Evolutionary conservation across 2,329 filamentous ascomycete genomes (phyloP).

Genomic region (Aspergillus versicolor): DNA sequence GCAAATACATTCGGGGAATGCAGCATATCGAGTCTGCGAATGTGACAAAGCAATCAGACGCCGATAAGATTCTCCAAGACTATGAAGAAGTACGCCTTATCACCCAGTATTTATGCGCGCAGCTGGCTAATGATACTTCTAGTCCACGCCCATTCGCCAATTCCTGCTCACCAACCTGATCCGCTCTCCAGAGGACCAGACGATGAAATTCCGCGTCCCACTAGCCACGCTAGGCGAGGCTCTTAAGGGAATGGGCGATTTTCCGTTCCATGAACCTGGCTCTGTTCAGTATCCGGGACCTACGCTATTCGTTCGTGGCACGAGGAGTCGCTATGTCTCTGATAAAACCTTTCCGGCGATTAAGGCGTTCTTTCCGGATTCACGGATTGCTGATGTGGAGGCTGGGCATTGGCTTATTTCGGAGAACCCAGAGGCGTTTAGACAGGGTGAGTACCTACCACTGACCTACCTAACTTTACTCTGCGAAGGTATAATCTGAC

Average conservation of each 20-base stretch:
- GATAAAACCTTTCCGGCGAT: constrained; percentile 41
- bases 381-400: constrained; percentile 41
- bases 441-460: constrained; percentile 30
- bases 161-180: constrained; percentile 87
- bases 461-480: not conserved
- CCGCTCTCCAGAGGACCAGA: constrained; percentile 51
- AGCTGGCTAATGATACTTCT: not conserved
- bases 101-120: not conserved
- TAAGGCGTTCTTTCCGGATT: constrained; percentile 43
- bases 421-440: constrained; percentile 45
- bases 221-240: constrained; percentile 66
- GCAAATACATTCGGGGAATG: constrained; percentile 81
- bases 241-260: constrained; percentile 78
- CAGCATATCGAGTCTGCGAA: constrained; percentile 69
- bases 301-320: constrained; percentile 68
- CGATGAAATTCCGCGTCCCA: constrained; percentile 75
- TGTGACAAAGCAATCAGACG: constrained; percentile 70
- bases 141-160: constrained; percentile 75
- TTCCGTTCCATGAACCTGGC: constrained; percentile 77
- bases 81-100: constrained; percentile 64
- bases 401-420: constrained; percentile 48
- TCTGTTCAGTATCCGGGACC: constrained; percentile 69
- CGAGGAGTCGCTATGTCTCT: constrained; percentile 40
- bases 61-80: constrained; percentile 72
- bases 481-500: not conserved